These are phyloP conservation scores for Podaxis sp. DNA, from an alignment of 768 basidiomycete species.

Conservation along the genomic window DNA sequence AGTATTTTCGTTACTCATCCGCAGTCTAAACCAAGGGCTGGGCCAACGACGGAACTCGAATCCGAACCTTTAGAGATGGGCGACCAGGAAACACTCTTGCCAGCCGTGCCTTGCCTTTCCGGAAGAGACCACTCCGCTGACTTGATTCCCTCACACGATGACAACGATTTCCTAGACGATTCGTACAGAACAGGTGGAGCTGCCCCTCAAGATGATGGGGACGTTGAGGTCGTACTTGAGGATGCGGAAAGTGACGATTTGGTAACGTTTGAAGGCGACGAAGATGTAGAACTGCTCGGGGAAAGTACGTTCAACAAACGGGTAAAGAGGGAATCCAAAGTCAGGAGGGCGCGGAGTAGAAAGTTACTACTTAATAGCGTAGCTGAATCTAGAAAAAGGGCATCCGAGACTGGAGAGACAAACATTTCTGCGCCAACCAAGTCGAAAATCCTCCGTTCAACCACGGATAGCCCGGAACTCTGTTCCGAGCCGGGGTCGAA, in stretches of 20 bases:
- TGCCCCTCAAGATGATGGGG: conserved; percentile 42
- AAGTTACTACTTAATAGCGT: background rate
- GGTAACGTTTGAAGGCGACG: conserved; percentile 78
- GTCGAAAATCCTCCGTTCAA: background rate
- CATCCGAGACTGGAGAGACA: background rate
- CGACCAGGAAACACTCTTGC: background rate
- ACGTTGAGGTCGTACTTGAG: conserved; percentile 32
- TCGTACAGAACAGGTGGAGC: background rate
- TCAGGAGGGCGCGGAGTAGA: conserved; percentile 4
- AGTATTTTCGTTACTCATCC: conserved; percentile 73
- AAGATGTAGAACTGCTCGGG: conserved; percentile 50
- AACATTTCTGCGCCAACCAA: background rate
- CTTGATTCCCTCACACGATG: background rate
- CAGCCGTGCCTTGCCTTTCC: background rate
- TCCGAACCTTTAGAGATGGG: background rate
- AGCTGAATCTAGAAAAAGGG: background rate
- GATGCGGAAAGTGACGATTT: conserved; percentile 43
- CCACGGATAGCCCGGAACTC: background rate
- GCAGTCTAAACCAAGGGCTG: background rate
- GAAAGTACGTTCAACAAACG: conserved; percentile 51
- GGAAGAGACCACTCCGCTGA: background rate
- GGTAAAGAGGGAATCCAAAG: conserved; percentile 59
- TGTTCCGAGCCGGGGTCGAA: background rate
- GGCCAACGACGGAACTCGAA: conserved; percentile 3
- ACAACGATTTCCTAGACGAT: background rate